Base-by-base conservation (phyloP, 2,329 filamentous ascomycete genomes). In the Colletotrichum simmondsii region DNA sequence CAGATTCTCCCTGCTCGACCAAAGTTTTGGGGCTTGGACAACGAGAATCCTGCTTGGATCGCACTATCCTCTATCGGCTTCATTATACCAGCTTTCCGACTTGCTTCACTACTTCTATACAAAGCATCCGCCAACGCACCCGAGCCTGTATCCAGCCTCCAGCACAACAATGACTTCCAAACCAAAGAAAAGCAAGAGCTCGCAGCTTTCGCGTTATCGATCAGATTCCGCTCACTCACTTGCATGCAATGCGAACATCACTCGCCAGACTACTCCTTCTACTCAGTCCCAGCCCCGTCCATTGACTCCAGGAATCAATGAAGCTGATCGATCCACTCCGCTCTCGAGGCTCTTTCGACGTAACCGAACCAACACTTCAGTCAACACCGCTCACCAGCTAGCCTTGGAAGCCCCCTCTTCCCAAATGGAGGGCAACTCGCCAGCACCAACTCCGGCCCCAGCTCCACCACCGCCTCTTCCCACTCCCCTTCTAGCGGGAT, bases 401-500 rank as follows among this genome's bases (percentile, higher is more conserved):
- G 37, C 61, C 19, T 26, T 37, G 16, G 66, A 70, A 24, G 37
- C 37, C 22, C 46, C 56, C 7, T 28, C 35, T n/a, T 42, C 16
- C 28, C 56, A 59, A 4, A 32, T 28, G 11, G 59, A 57, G 6
- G 60, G 19, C 24, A 42, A 7, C 61, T 16, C 32, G 10, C 42
- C 8, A 19, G 42, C 7, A 19, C 7, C 42, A 5, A 8, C 42
- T 19, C 42, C 42, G 42, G 42, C 42, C 8, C 19, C 42, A 22
- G 42, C 42, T 22, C 37, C 37, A 42, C 37, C 37, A 24, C 66
- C 71, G n/a, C 63, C 65, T 14, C 54, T 71, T 35, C 26, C 71
- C 10, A 65, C 53, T 11, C 95, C 83, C 88, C 77, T 85, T 0
- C 77, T 84, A 11, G 77, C 74, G 62, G 82, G 83, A 6, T 79